Base-by-base conservation (phyloP, 2,329 filamentous ascomycete genomes). In the Alternaria triticina region DNA sequence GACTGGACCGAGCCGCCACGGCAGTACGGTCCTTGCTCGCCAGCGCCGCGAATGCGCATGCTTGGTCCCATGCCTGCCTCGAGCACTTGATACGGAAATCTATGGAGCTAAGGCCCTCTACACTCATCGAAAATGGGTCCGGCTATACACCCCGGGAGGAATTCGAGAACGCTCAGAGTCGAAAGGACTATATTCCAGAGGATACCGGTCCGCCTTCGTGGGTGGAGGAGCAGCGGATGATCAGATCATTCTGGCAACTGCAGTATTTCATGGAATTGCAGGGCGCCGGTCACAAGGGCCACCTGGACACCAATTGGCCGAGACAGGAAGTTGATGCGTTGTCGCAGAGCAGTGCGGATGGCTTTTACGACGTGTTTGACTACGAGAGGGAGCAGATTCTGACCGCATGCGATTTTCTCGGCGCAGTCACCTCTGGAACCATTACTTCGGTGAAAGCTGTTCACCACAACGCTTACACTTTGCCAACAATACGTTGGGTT, bases 51-150 rank as follows among this genome's bases (percentile, higher is more conserved):
- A 64, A 61, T 10, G 54, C 61, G 25, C 44, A 58, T 61, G 20
- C 17, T 22, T 64, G 43, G 62, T 64, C 58, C n/a, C 27, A 64
- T 58, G 20, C 50, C 33, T 64, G 58, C 50, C 62, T 64, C 7
- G 50, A 61, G 52, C 54, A 64, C 56, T 23, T 64, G 49, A 64
- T 64, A 58, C 54, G 23, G 11, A 64, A 33, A 61, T 61, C 49
- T 11, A 49, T 61, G 54, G 13, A 58, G 33, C 9, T 61, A 27
- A 25, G 58, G 45, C 62, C 58, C n/a, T 61, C 62, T 1, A 65
- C 59, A 12, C 62, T 62, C 10, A 57, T 59, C 17, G 46, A 49
- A 20, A 45, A 9, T 13, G 45, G 55, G 22, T 0, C 4, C 6
- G 50, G 50, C n/a, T 6, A n/a, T 28, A 54, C 15, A 49, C 11